A percentile compares a stretch with the other conserved stretches of the same genome.
Evolutionary conservation across 2,329 filamentous ascomycete genomes (phyloP).

Genomic region (Monilinia fructicola): DNA sequence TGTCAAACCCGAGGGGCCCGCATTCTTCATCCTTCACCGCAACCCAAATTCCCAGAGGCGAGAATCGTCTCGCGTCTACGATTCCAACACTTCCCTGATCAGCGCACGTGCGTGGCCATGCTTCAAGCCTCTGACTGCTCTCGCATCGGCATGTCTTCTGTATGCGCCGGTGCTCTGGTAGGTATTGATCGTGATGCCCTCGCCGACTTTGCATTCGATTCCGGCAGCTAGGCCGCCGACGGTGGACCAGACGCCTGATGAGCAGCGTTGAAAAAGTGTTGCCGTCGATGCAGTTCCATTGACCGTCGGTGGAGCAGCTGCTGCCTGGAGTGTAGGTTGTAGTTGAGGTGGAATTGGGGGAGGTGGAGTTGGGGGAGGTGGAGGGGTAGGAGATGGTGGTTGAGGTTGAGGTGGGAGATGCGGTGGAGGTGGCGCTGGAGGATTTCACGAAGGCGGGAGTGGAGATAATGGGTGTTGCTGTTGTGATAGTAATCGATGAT

Average conservation of each 20-base stretch:
- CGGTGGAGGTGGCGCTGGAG: background rate
- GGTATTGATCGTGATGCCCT: conserved; percentile 45
- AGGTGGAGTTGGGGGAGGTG: too few relatives aligned
- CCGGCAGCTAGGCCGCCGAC: conserved; percentile 46
- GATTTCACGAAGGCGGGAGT: too few relatives aligned
- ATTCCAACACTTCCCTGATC: background rate
- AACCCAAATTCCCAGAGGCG: too few relatives aligned
- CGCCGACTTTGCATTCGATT: conserved; percentile 45
- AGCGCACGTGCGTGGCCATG: background rate
- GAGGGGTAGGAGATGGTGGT: conserved; percentile 1
- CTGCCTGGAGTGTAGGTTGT: conserved; percentile 41
- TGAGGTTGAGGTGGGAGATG: background rate
- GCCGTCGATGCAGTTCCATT: conserved; percentile 53
- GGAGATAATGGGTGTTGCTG: too few relatives aligned
- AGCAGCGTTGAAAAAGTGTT: conserved; percentile 53
- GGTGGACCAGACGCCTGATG: conserved; percentile 49
- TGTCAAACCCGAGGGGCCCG: too few relatives aligned
- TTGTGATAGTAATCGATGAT: too few relatives aligned
- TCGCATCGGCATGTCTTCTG: background rate
- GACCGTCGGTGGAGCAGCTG: conserved; percentile 48
- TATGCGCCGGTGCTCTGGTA: background rate
- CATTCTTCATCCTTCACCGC: too few relatives aligned
- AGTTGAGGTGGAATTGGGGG: background rate
- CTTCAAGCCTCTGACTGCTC: too few relatives aligned
- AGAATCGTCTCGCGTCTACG: too few relatives aligned